Conservation (phyloP, 768 basidiomycete genomes). For the Austroboletus festivus region DNA sequence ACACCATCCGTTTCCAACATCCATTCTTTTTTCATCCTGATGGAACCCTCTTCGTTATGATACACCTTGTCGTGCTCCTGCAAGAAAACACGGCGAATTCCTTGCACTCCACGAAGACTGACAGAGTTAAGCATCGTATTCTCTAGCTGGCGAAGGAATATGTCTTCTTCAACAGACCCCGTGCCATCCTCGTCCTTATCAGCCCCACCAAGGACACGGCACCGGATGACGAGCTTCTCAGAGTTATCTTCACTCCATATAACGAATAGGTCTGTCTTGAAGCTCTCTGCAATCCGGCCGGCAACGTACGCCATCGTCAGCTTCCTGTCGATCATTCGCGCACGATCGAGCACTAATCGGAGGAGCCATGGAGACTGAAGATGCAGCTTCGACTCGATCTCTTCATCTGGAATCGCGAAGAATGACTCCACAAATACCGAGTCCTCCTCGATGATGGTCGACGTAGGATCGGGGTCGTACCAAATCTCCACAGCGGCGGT, state of each 20-base stretch:
- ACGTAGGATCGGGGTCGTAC: constrained; percentile 91
- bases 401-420: constrained; percentile 99
- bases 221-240: constrained; percentile 94
- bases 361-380: constrained; percentile 96
- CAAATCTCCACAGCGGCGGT: constrained; percentile 96
- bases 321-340: constrained; percentile 97
- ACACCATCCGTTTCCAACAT: constrained; percentile 96
- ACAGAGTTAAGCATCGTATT: constrained; percentile 96
- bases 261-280: constrained; percentile 94
- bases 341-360: constrained; percentile 93
- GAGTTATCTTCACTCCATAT: constrained; percentile 99
- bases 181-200: constrained; percentile 85
- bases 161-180: constrained; percentile 82
- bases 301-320: constrained; percentile 94
- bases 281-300: constrained; percentile 87
- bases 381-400: constrained; percentile 86
- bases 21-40: constrained; percentile 77
- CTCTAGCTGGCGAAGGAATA: constrained; percentile 94
- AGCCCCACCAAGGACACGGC: constrained; percentile 81
- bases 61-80: constrained; percentile 79
- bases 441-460: constrained; percentile 96
- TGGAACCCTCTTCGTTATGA: constrained; percentile 60
- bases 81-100: constrained; percentile 91
- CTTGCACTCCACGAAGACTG: constrained; percentile 88
- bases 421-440: constrained; percentile 94